Conservation (phyloP, 495 filamentous ascomycete species). For the Haplographium delicatum region DNA sequence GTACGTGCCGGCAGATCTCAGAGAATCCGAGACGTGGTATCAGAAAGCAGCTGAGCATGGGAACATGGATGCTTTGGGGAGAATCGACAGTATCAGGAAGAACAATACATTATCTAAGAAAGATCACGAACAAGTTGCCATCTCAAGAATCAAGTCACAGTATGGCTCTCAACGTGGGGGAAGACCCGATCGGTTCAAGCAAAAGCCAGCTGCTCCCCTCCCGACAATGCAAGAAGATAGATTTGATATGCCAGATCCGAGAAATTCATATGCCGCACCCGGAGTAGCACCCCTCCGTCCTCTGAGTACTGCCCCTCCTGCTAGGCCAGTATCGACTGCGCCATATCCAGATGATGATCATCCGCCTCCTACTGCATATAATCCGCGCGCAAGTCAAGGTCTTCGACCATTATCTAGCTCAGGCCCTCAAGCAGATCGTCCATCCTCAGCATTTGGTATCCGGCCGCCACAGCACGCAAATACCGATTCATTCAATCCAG, state of each 20-base stretch:
- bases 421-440: conserved; percentile 48
- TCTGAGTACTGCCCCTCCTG: conserved; percentile 23
- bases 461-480: conserved; percentile 33
- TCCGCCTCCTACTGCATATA: conserved; percentile 32
- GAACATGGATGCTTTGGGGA: conserved; percentile 78
- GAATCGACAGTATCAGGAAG: conserved; percentile 79
- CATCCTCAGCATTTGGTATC: conserved; percentile 64
- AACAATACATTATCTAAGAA: conserved; percentile 81
- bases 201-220: conserved; percentile 41
- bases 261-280: conserved; percentile 13
- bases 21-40: conserved; percentile 87
- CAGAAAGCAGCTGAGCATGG: conserved; percentile 83
- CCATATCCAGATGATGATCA: conserved; percentile 63
- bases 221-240: conserved; percentile 43
- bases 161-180: conserved; percentile 79
- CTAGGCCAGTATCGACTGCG: conserved; percentile 44
- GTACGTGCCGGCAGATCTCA: conserved; percentile 71
- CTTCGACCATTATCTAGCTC: conserved; percentile 33
- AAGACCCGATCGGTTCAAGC: conserved; percentile 59
- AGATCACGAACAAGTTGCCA: conserved; percentile 89
- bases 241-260: conserved; percentile 69
- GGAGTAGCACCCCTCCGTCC: conserved; percentile 11
- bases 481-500: conserved; percentile 11
- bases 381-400: conserved; percentile 29
- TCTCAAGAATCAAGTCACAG: conserved; percentile 85